Conservation (phyloP, 1,284 basidiomycete genomes). For the Chondrostereum purpureum region DNA sequence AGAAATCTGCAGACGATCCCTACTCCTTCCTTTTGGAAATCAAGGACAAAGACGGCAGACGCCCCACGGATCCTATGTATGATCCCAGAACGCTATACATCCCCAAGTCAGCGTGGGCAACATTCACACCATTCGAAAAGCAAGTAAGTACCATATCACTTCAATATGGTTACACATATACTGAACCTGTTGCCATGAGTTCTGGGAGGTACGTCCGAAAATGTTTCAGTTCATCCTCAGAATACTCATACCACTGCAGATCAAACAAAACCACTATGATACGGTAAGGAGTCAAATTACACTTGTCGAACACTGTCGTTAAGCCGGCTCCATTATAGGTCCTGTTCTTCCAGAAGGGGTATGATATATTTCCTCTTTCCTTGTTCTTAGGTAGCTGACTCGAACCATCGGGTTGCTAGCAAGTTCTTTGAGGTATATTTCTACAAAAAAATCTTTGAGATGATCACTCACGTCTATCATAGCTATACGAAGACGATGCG, state of each 20-base stretch:
- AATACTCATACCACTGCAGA: conserved; percentile 30
- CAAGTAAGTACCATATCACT: conserved; percentile 43
- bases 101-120: conserved; percentile 72
- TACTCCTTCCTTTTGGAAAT: conserved; percentile 79
- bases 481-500: conserved; percentile 96
- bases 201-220: conserved; percentile 70
- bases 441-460: not conserved
- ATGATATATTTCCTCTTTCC: conserved; percentile 26
- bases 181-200: conserved; percentile 37
- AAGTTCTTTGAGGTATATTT: conserved; percentile 62
- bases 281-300: too few relatives aligned
- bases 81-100: conserved; percentile 88
- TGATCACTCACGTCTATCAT: conserved; percentile 19
- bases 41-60: conserved; percentile 79
- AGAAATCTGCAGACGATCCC: conserved; percentile 75
- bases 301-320: too few relatives aligned
- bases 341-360: conserved; percentile 97
- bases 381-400: conserved; percentile 4
- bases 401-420: too few relatives aligned
- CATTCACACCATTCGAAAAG: conserved; percentile 94
- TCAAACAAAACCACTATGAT: conserved; percentile 93
- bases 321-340: too few relatives aligned
- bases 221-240: not conserved
- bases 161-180: conserved; percentile 1
- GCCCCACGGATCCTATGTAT: conserved; percentile 82